Base-by-base conservation (phyloP, 768 basidiomycete species). In the Filobasidium wieringae region DNA sequence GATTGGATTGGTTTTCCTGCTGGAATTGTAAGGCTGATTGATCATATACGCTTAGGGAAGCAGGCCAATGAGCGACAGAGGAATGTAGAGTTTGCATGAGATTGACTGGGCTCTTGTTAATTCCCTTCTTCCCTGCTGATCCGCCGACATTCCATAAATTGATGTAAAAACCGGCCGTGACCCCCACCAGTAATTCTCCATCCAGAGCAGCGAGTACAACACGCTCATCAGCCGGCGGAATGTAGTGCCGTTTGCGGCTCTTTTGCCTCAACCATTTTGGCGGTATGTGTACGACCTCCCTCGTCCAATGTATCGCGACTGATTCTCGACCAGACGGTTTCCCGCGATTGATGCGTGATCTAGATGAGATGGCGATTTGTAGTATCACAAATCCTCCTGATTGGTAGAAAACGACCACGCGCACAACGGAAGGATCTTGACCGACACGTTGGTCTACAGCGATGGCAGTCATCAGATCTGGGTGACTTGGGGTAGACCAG, bases 51-150 rank as follows among this genome's bases (percentile, higher is more conserved):
- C 22, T 30, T 39, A 61, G 58, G 1, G 63, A 65, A 0, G 72
- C 72, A 4, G 72, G 72, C 59, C 71, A 70, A 57, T 65, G 70
- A 0, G 70, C 70, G 9, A 72, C 69, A 34, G 68, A 64, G 12
- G 69, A 70, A 52, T 72, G 67, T 39, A 73, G 39, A 1, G 68
- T 70, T 32, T 69, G 62, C 1, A 72, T 56, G 55, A 61, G 53
- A n/a, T n/a, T n/a, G n/a, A n/a, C n/a, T n/a, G n/a, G n/a, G n/a
- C n/a, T n/a, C 66, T 63, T 33, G 37, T n/a, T 64, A 63, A 30
- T 37, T 12, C 51, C 39, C 3, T 19, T 22, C 27, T 29, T 19
- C 24, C 55, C 14, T 34, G 32, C 7, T 39, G 12, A 2, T 65
- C 51, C 22, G 54, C 43, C 27, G 29, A 47, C 17, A 7, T 50